phyloP scores from a whole-genome alignment of 2,329 filamentous ascomycete species.

The Penicillium sp. region DNA sequence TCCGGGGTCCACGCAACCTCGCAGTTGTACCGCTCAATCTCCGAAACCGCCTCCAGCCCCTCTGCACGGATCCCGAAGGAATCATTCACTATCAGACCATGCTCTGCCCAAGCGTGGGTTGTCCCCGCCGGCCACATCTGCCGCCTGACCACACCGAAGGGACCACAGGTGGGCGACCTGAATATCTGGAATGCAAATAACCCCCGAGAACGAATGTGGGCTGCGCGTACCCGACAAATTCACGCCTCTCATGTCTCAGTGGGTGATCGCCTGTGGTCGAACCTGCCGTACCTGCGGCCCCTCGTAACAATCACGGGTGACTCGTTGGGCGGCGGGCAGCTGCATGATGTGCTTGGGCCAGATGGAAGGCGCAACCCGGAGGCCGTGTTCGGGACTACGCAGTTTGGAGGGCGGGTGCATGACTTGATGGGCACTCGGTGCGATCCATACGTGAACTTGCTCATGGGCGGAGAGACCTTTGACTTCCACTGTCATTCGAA shows the following conservation, averaged over 20 bases:
- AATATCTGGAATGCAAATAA: constrained; percentile 79
- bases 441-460: constrained; percentile 76
- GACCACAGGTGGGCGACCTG: constrained; percentile 77
- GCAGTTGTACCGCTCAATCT: constrained; percentile 37
- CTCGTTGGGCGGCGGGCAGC: constrained; percentile 50
- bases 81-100: constrained; percentile 65
- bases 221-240: constrained; percentile 71
- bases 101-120: constrained; percentile 70
- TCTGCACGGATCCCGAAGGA: constrained; percentile 32
- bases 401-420: constrained; percentile 66
- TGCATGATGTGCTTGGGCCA: constrained; percentile 35
- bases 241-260: constrained; percentile 71
- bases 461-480: constrained; percentile 68
- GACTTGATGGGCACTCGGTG: constrained; percentile 80
- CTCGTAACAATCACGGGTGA: constrained; percentile 69
- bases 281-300: constrained; percentile 72
- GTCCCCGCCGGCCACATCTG: constrained; percentile 67
- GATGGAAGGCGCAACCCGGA: constrained; percentile 42
- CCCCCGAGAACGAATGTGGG: constrained; percentile 79
- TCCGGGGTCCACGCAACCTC: constrained; percentile 38
- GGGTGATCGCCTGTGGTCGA: constrained; percentile 73
- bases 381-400: constrained; percentile 36
- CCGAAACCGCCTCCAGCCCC: constrained; percentile 31
- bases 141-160: constrained; percentile 70
- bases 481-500: constrained; percentile 86